Conservation (phyloP, 176 grass and related monocot genomes). For the Raddia guianensis region DNA sequence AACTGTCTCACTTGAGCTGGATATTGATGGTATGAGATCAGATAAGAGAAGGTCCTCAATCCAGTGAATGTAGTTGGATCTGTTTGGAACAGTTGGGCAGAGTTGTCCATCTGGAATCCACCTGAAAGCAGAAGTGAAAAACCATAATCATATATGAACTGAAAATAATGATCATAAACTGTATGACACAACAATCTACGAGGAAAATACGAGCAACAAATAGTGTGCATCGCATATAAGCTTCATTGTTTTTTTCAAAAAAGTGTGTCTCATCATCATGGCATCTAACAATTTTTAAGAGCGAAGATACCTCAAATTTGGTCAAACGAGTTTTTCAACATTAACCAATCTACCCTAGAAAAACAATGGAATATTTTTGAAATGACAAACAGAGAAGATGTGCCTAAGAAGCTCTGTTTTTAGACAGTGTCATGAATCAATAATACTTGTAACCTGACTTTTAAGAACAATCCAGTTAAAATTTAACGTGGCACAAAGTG, state of each 20-base stretch:
- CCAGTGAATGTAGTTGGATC: slow-evolving; percentile 96
- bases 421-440: background rate
- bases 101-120: slow-evolving; percentile 94
- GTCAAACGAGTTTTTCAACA: background rate
- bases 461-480: background rate
- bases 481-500: background rate
- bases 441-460: background rate
- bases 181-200: background rate
- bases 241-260: background rate
- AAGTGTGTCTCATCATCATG: background rate
- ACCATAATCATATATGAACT: background rate
- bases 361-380: background rate
- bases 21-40: slow-evolving; percentile 61
- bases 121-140: slow-evolving; percentile 52
- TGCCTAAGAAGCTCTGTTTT: background rate
- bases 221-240: background rate
- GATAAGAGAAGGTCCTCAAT: slow-evolving; percentile 87
- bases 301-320: background rate
- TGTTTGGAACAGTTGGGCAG: slow-evolving; percentile 88
- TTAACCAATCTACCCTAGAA: background rate
- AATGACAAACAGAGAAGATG: slow-evolving; percentile 12
- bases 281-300: background rate
- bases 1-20: slow-evolving; percentile 52
- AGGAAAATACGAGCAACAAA: background rate
- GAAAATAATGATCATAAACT: background rate